Evolutionary conservation across 2,329 filamentous ascomycete genomes (phyloP), one percentile per base, ranked within the genome.

Genomic region (Kalaharituber pfeilii): DNA sequence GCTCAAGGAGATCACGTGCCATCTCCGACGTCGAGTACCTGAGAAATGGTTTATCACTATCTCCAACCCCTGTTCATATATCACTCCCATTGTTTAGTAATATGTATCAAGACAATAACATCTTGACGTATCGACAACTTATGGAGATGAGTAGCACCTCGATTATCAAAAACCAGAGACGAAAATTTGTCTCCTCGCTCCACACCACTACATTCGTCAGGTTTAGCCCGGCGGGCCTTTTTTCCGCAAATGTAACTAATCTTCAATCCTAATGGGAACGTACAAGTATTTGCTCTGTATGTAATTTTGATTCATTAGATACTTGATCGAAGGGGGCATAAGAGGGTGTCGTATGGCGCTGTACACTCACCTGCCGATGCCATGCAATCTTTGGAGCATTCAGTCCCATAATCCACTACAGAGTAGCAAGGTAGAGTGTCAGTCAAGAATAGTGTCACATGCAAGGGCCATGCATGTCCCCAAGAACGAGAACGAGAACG

Each of bases 21-120:
- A 94, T 93, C 62, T 85, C 82, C 36, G 76, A 81, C 2, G 86
- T 91, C 27, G 82, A 82, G 71, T 94, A 94, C 42, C 85, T 78
- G 63, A 76, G 72, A 22, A 84, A 65, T 0, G 87, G 87, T 67
- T 84, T 87, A 69, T 84, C 83, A 50, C 82, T 86, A 58, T 76
- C 75, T 54, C 87, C 87, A 65, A 93, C 82, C 59, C 87, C 53
- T 47, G 24, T 49, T 13, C 13, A 49, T 27, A 3, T 22, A 22
- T 49, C n/a, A 22, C 13, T n/a, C 11, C 30, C 11, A 36, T 25
- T 47, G 8, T 25, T 47, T 8, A 7, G 42, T 49, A 15, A 49
- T 2, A 13, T 22, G 44, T 39, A 39, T 39, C n/a, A 36, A n/a
- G n/a, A n/a, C n/a, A n/a, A n/a, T n/a, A n/a, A n/a, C n/a, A n/a